Base-by-base conservation (phyloP, 2,329 filamentous ascomycete genomes). In the Aureobasidium lini region DNA sequence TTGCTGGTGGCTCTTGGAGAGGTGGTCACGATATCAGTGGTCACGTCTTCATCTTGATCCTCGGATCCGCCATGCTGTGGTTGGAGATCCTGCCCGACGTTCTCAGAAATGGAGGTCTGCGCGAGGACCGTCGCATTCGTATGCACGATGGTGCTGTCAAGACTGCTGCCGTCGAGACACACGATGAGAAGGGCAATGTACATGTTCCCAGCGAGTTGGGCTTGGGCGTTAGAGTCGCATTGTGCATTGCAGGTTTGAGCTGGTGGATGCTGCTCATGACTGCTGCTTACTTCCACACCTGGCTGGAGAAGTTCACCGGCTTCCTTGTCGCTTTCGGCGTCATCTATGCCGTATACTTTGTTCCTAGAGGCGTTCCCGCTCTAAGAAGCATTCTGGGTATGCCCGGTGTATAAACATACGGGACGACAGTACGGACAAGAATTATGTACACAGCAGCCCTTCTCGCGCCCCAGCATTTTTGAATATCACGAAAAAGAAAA, bases 201-300 rank as follows among this genome's bases (percentile, higher is more conserved):
- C 75, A 63, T 4, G 59, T 62, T 28, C 59, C 64, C 3, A 54
- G 63, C 61, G 65, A 69, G 29, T 39, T 69, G 53, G 66, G 67
- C 3, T 75, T 66, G 77, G 83, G 79, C 13, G 76, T 87, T 64
- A 82, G 85, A 63, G 74, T 75, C 68, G 65, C 76, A 66, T 62
- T 81, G 70, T 70, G 69, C 0, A 84, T 96, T 29, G 81, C 88
- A 16, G 85, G 74, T 0, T 68, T 96, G 69, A 90, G 87, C 69
- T 83, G 86, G 77, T 97, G 94, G 90, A 99, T 99, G 94, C 74
- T 99, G 71, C 79, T 97, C 62, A 99, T 99, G 94, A 99, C 94
- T 42, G 92, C 92, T 2, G 92, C 95, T 40, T 99, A 93, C 79
- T 99, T 99, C 69, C 94, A 99, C 73, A 99, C 94, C 0, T 97